Percentiles rank a stretch among this genome's conserved stretches.
phyloP scores from a whole-genome alignment of 2,329 filamentous ascomycete genomes.

The Diaporthe nobilis region DNA sequence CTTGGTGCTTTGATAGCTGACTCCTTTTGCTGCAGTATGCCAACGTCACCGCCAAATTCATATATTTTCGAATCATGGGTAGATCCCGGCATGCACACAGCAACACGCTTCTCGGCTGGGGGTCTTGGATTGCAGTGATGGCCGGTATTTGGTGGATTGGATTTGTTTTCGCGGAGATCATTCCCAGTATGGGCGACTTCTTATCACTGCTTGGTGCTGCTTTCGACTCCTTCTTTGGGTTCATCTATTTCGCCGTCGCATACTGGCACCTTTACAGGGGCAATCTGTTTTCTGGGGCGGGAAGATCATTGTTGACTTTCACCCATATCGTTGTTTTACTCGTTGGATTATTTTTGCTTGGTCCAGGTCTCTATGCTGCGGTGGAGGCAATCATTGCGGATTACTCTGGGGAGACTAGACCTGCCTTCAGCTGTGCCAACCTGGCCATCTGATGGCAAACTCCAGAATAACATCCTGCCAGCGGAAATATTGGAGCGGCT shows the following conservation, averaged over 20 bases:
- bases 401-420: background rate
- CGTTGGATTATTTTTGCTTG: background rate
- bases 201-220: slow-evolving; percentile 8
- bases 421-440: slow-evolving; percentile 27
- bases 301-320: background rate
- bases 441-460: background rate
- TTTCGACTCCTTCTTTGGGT: slow-evolving; percentile 20
- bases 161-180: slow-evolving; percentile 17
- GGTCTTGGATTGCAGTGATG: background rate
- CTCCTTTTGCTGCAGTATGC: too few relatives aligned
- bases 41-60: too few relatives aligned
- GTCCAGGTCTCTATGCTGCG: slow-evolving; percentile 24
- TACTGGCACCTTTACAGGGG: slow-evolving; percentile 21
- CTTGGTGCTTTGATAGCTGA: too few relatives aligned
- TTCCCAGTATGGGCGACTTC: background rate
- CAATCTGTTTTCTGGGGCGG: background rate
- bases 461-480: background rate
- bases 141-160: background rate
- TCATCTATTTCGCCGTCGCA: slow-evolving; percentile 16
- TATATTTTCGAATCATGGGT: too few relatives aligned
- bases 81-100: too few relatives aligned
- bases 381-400: slow-evolving; percentile 25
- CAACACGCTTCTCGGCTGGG: too few relatives aligned
- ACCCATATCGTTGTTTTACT: background rate
- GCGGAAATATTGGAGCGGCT: too few relatives aligned